Evolutionary conservation across 768 basidiomycete species (phyloP), one percentile per base, ranked within the genome.

Genomic region (Albatrellus ellisii): DNA sequence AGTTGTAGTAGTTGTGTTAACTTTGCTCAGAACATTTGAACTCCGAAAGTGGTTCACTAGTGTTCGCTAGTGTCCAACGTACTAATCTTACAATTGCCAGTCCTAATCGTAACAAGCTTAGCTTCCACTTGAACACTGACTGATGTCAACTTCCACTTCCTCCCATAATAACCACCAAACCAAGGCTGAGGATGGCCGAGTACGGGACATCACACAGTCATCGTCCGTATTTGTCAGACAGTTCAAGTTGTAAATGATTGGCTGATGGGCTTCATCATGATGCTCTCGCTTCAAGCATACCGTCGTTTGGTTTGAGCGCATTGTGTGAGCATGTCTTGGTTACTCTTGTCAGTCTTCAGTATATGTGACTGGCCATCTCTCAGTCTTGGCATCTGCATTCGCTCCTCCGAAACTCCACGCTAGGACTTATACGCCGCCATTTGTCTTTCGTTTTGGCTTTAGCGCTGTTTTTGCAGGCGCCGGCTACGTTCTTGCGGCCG

Each of bases 361-460:
- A 12, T n/a, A 8, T 11, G 21, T 22, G 12, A 25, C 28, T 40
- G 4, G 41, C 27, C 14, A 15, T 14, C n/a, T 15, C 20, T 22
- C 48, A 68, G 67, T 70, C 27, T 46, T 64, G 1, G 53, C 55
- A 0, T 63, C 65, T 0, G 56, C 62, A 0, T 36, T 63, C 11
- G 52, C 63, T 14, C 65, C 66, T 10, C 59, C 63, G 21, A 55
- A 47, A 7, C 54, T 63, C 12, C 50, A 47, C 12, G 49, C 53
- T 9, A 52, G 44, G 6, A 49, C 54, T 0, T 56, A 55, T 45
- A 56, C 63, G n/a, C 67, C 67, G 0, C 68, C 64, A 2, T 61
- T 69, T 45, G 54, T 66, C 18, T 57, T 65, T 7, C 61, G 68
- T 2, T 51, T 67, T 3, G 68, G 67, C 2, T 72, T 72, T 46